Conservation (phyloP, 805 yeast species). For the Saccharomycopsis amapae region DNA sequence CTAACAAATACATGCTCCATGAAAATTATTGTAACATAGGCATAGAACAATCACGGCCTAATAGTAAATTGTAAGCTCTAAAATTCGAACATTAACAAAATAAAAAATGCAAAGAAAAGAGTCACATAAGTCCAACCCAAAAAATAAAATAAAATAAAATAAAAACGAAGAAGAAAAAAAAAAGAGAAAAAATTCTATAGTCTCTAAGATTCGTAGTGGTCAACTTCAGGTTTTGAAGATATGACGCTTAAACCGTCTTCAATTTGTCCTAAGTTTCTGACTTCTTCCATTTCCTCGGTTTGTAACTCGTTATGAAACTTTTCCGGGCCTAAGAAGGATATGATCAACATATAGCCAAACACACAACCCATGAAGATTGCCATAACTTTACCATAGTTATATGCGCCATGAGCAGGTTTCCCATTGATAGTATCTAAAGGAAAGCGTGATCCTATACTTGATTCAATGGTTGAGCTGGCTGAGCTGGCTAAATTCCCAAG, state of each 20-base stretch:
- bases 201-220: not conserved
- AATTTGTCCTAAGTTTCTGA: not conserved
- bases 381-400: slow-evolving; percentile 55
- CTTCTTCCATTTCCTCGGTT: slow-evolving; percentile 1
- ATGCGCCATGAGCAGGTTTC: slow-evolving; percentile 28
- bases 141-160: not conserved
- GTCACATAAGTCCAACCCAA: not conserved
- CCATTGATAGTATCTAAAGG: slow-evolving; percentile 33
- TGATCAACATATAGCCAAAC: slow-evolving; percentile 42
- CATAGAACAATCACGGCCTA: too few relatives aligned
- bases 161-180: not conserved
- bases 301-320: not conserved
- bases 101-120: too few relatives aligned
- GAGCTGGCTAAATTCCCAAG: slow-evolving; percentile 62
- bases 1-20: too few relatives aligned
- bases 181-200: not conserved
- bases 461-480: slow-evolving; percentile 63
- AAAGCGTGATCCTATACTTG: slow-evolving; percentile 53
- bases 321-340: slow-evolving; percentile 56
- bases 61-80: too few relatives aligned
- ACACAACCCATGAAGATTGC: slow-evolving; percentile 62
- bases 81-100: too few relatives aligned
- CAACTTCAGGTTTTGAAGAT: not conserved
- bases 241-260: not conserved
- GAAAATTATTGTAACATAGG: too few relatives aligned